Base-by-base conservation (phyloP, 257 asterid genomes). In the Apocynum venetum region DNA sequence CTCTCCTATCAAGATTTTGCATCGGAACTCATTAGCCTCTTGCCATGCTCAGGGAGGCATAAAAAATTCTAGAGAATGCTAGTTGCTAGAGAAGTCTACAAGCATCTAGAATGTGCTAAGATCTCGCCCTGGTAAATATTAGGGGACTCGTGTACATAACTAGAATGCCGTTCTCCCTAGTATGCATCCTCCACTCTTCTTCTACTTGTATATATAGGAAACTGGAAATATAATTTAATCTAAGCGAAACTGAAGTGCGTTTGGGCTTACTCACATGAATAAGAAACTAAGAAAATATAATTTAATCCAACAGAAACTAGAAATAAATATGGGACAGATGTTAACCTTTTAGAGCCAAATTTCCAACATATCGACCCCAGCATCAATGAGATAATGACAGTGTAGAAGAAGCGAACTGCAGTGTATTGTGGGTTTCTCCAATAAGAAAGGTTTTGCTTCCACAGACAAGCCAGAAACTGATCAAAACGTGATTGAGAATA, bases 361-460 rank as follows among this genome's bases (percentile, higher is more conserved):
- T 80, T 82, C 98, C 98, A 94, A 78, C 97, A 94, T 81, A 94
- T 92, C 61, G 91, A 76, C 79, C 98, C 97, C 71, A 94, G 90
- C 97, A 94, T 94, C 85, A 94, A 82, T 20, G 99, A 90, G 80
- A 93, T 92, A 71, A 91, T 91, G 83, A 85, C 80, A 3, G 99
- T 95, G 87, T 95, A 95, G 87, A 93, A 89, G 89, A 91, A 87
- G 78, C 98, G 94, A 72, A 95, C 98, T 60, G 98, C 98, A 48
- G 98, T 95, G 86, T 95, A 95, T 76, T 91, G 97, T 70, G 99
- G 99, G 84, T 93, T 95, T 84, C 99, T 88, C 99, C 99, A 95
- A 84, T 95, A 95, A 60, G 99, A 95, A 70, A 91, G 87, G 79
- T 90, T 84, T 85, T 95, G 97, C 91, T 95, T 95, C 97, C 98